These are phyloP conservation scores for Coffea humblotiana DNA, from an alignment of 305 asterid species.

Conservation along the genomic window DNA sequence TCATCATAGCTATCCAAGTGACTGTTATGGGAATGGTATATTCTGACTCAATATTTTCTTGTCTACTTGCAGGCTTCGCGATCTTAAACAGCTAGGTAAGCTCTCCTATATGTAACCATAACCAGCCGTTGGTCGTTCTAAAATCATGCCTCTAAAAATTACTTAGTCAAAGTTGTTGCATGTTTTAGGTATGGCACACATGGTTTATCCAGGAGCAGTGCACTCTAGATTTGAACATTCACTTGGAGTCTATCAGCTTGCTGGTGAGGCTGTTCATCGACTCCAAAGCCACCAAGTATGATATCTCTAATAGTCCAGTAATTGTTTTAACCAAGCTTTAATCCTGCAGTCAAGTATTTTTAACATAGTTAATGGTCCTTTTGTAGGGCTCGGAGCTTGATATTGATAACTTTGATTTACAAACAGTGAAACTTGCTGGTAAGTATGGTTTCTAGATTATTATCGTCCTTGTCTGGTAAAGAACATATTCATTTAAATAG, in stretches of 20 bases:
- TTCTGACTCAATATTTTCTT: conserved; percentile 22
- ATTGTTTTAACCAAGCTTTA: conserved; percentile 13
- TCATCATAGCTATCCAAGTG: not conserved
- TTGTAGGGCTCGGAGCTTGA: conserved; percentile 85
- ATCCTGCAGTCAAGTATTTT: conserved; percentile 4
- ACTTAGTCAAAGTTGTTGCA: conserved; percentile 11
- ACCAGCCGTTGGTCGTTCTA: not conserved
- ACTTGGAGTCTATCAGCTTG: conserved; percentile 95
- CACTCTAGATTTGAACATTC: conserved; percentile 98
- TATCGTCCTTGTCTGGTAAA: conserved; percentile 13
- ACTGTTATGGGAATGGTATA: not conserved
- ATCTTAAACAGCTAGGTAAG: conserved; percentile 93
- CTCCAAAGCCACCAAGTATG: conserved; percentile 70
- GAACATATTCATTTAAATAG: not conserved
- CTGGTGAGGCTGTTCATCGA: conserved; percentile 76
- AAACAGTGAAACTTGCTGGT: conserved; percentile 96
- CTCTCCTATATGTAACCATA: not conserved
- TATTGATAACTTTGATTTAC: conserved; percentile 71
- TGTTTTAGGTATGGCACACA: conserved; percentile 68
- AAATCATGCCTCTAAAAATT: not conserved
- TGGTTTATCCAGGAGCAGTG: conserved; percentile 96
- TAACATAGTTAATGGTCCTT: conserved; percentile 25
- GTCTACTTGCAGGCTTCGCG: conserved; percentile 74
- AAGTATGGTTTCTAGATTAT: conserved; percentile 18
- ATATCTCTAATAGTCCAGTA: conserved; percentile 24